These are phyloP conservation scores for Plectranthus barbatus DNA, from an alignment of 257 asterid species.

Conservation along the genomic window DNA sequence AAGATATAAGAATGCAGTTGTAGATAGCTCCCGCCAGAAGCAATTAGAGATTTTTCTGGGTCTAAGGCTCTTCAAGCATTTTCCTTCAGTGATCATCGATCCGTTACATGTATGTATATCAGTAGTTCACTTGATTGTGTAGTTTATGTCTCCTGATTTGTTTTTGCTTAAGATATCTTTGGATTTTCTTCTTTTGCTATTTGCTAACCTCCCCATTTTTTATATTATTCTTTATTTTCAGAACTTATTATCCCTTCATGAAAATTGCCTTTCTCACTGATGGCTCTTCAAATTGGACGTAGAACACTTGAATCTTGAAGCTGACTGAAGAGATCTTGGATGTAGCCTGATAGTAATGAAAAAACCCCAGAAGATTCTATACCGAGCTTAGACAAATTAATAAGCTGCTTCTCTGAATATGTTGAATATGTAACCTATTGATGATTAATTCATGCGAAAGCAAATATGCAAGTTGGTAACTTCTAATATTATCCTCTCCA, in stretches of 20 bases:
- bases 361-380: not conserved
- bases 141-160: slow-evolving; percentile 4
- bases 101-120: slow-evolving; percentile 69
- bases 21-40: slow-evolving; percentile 97
- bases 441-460: not conserved
- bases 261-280: not conserved
- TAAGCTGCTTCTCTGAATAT: not conserved
- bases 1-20: slow-evolving; percentile 92
- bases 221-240: not conserved
- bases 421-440: not conserved
- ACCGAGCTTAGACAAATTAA: not conserved
- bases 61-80: slow-evolving; percentile 82
- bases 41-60: slow-evolving; percentile 95
- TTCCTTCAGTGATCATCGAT: slow-evolving; percentile 66
- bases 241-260: not conserved
- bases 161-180: slow-evolving; percentile 7
- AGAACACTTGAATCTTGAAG: slow-evolving; percentile 12
- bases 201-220: not conserved
- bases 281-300: not conserved
- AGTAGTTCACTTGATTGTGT: slow-evolving; percentile 9
- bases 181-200: not conserved
- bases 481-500: no score
- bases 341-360: no score
- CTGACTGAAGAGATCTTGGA: not conserved
- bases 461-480: not conserved